Evolutionary conservation across 1,139 yeast species (phyloP).

Genomic region (Suhomyces taliae): DNA sequence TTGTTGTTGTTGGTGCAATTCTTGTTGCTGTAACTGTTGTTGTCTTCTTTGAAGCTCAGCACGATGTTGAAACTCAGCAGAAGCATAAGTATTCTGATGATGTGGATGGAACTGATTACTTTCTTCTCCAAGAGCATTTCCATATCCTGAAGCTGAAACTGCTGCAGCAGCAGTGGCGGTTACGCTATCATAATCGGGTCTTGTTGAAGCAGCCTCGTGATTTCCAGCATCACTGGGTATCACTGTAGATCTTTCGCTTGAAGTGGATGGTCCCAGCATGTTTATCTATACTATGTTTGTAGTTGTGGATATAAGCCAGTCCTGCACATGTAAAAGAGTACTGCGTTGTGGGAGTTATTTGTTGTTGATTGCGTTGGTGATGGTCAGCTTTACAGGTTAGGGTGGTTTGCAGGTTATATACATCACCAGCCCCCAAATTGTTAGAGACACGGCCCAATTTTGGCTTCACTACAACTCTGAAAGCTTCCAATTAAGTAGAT

Average conservation of each 20-base stretch:
- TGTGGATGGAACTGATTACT: constrained; percentile 25
- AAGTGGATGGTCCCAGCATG: constrained; percentile 37
- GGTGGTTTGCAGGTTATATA: neutral
- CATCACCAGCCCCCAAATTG: neutral
- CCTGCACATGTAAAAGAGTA: constrained; percentile 15
- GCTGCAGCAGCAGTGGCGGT: constrained; percentile 24
- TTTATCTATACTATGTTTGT: constrained; percentile 10
- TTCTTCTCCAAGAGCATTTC: constrained; percentile 21
- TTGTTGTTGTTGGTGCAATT: constrained; percentile 28
- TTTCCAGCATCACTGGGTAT: constrained; percentile 12
- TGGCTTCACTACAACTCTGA: no score
- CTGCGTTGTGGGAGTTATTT: constrained; percentile 9
- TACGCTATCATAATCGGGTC: constrained; percentile 17
- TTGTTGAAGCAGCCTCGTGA: constrained; percentile 8
- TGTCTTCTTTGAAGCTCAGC: constrained; percentile 26
- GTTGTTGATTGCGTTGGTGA: constrained; percentile 10
- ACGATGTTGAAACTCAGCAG: constrained; percentile 29
- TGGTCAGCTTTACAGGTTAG: constrained; percentile 4
- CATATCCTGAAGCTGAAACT: constrained; percentile 18
- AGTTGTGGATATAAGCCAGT: constrained; percentile 13
- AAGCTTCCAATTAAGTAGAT: no score
- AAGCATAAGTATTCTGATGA: constrained; percentile 26
- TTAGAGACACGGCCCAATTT: no score
- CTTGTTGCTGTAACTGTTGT: constrained; percentile 24
- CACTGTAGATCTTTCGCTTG: constrained; percentile 32